Evolutionary conservation across 2,329 filamentous ascomycete genomes (phyloP).

Genomic region (Macrophomina phaseolina): DNA sequence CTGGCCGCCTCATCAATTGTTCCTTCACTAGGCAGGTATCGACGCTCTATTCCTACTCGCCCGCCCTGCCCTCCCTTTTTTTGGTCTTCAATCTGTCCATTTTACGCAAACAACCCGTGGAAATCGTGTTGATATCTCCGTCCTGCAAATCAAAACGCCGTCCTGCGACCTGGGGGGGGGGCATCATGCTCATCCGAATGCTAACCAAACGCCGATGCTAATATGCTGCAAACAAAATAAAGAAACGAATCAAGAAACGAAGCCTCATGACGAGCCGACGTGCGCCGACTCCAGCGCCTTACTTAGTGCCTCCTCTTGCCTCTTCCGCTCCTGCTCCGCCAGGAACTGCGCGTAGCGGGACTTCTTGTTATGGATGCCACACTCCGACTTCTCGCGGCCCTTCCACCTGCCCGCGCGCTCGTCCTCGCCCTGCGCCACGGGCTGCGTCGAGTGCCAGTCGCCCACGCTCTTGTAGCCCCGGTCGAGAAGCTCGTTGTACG

Average conservation of each 20-base stretch:
- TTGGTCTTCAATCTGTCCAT: constrained; percentile 8
- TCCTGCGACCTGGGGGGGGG: constrained; percentile 8
- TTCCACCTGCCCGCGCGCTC: constrained; percentile 98
- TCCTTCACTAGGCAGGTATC: constrained; percentile 3
- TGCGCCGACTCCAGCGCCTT: constrained; percentile 26
- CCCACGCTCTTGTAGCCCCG: constrained; percentile 97
- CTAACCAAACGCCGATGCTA: constrained; percentile 40
- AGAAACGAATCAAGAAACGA: neutral
- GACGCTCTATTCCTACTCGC: neutral
- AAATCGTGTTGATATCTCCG: constrained; percentile 22
- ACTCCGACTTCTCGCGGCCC: constrained; percentile 94
- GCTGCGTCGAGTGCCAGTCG: constrained; percentile 95
- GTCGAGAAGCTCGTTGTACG: constrained; percentile 91
- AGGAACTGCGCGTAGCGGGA: constrained; percentile 90
- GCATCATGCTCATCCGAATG: constrained; percentile 27
- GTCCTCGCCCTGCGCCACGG: constrained; percentile 88
- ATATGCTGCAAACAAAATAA: constrained; percentile 30
- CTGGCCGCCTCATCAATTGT: constrained; percentile 23
- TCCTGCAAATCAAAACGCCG: constrained; percentile 24
- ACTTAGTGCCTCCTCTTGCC: constrained; percentile 34
- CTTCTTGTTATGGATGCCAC: constrained; percentile 97
- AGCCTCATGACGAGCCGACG: constrained; percentile 20
- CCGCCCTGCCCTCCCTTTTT: neutral
- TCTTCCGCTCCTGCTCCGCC: constrained; percentile 72
- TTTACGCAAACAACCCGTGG: constrained; percentile 2